phyloP scores from a whole-genome alignment of 208 protist species.

The Dictyostelium gargantuum region DNA sequence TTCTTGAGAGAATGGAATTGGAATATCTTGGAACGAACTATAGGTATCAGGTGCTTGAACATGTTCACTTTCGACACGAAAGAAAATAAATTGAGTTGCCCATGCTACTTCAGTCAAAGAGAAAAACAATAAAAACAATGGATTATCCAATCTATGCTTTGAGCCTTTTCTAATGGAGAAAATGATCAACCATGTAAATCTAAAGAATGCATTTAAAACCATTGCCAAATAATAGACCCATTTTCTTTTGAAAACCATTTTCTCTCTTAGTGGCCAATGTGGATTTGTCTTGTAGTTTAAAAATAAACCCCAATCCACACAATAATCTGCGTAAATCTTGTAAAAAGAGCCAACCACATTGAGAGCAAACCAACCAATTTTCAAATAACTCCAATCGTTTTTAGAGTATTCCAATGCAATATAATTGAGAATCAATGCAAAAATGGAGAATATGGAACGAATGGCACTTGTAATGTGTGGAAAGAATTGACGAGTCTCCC shows the following conservation, averaged over 20 bases:
- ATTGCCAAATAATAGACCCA: conserved; percentile 47
- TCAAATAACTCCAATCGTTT: background rate
- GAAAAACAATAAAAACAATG: conserved; percentile 43
- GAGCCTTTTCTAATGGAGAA: conserved; percentile 34
- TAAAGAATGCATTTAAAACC: background rate
- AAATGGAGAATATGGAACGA: conserved; percentile 36
- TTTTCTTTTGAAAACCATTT: conserved; percentile 20
- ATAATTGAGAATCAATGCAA: conserved; percentile 1
- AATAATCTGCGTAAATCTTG: conserved; percentile 33
- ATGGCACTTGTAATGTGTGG: conserved; percentile 58
- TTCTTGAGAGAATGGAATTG: conserved; percentile 30
- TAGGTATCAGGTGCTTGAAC: background rate
- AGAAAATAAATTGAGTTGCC: conserved; percentile 49
- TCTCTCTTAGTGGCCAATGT: conserved; percentile 21
- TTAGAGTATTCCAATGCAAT: conserved; percentile 2
- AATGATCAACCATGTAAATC: conserved; percentile 41
- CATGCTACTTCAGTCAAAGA: conserved; percentile 39
- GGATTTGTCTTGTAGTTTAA: background rate
- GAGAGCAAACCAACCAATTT: background rate
- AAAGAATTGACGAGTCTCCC: conserved; percentile 62
- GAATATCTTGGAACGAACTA: background rate
- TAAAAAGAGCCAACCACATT: conserved; percentile 34
- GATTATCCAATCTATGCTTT: conserved; percentile 38
- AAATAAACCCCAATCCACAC: conserved; percentile 48
- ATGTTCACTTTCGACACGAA: conserved; percentile 57